Evolutionary conservation across 345 rosid species (phyloP).

Genomic region (Brassica juncea): DNA sequence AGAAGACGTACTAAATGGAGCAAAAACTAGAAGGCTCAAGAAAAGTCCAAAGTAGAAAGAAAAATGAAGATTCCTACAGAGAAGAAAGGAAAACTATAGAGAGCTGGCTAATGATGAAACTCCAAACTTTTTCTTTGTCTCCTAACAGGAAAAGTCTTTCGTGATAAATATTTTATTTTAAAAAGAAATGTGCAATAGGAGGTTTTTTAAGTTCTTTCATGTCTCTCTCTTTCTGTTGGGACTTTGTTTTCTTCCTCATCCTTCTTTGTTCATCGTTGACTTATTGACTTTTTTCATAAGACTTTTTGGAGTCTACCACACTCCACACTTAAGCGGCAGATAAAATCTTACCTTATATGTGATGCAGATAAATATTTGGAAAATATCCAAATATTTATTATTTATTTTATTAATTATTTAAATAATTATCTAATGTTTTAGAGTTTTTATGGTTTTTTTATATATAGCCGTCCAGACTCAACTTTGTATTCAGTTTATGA

Average conservation of each 20-base stretch:
- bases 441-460: no score
- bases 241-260: slow-evolving; percentile 31
- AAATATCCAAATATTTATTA: no score
- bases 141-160: slow-evolving; percentile 1
- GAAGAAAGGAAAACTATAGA: neutral
- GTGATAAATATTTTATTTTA: neutral
- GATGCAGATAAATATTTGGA: no score
- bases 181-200: slow-evolving; percentile 20
- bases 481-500: no score
- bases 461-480: no score
- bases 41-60: slow-evolving; percentile 9
- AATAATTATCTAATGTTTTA: no score
- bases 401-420: no score
- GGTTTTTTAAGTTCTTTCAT: neutral
- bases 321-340: neutral
- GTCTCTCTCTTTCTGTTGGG: slow-evolving; percentile 14
- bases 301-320: neutral
- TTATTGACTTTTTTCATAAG: neutral
- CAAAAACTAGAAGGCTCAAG: neutral
- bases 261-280: slow-evolving; percentile 32
- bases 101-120: slow-evolving; percentile 13
- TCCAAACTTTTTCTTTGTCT: neutral
- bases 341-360: no score
- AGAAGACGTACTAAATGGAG: slow-evolving; percentile 26
- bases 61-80: neutral